Conservation (phyloP, 129 eudicot genomes). For the Scalesia atractyloides region DNA sequence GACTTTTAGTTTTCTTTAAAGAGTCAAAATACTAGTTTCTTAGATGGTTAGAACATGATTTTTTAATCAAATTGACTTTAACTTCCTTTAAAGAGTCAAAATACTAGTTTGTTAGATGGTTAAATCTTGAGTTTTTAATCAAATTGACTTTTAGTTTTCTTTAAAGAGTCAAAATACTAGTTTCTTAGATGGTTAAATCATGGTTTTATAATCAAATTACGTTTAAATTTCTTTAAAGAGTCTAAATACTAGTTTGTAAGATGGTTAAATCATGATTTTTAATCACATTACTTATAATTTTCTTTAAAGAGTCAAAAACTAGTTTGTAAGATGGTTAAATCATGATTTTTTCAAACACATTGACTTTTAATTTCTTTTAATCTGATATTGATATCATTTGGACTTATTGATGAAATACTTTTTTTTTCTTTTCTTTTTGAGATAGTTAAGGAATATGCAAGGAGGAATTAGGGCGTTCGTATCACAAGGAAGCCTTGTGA, state of each 20-base stretch:
- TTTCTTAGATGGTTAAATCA: no score
- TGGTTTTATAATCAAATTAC: background rate
- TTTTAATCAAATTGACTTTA: background rate
- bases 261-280: background rate
- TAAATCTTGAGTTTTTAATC: no score
- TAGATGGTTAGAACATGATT: no score
- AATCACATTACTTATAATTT: background rate
- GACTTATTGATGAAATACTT: background rate
- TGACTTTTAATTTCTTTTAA: background rate
- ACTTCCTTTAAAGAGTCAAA: no score
- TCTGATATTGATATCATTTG: background rate
- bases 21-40: no score
- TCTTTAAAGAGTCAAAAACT: background rate
- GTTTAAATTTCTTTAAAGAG: no score
- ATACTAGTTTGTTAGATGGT: no score
- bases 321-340: background rate
- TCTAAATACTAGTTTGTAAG: no score
- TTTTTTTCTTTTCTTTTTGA: background rate
- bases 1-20: no score
- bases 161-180: no score
- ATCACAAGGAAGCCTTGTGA: constrained; percentile 68
- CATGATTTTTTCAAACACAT: background rate
- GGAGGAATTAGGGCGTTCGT: constrained; percentile 74
- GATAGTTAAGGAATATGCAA: constrained; percentile 62
- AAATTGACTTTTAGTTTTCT: no score